Percentiles rank a stretch among this genome's conserved stretches.
Evolutionary conservation across 2,329 filamentous ascomycete genomes (phyloP).

Genomic region (Fusarium sororula): DNA sequence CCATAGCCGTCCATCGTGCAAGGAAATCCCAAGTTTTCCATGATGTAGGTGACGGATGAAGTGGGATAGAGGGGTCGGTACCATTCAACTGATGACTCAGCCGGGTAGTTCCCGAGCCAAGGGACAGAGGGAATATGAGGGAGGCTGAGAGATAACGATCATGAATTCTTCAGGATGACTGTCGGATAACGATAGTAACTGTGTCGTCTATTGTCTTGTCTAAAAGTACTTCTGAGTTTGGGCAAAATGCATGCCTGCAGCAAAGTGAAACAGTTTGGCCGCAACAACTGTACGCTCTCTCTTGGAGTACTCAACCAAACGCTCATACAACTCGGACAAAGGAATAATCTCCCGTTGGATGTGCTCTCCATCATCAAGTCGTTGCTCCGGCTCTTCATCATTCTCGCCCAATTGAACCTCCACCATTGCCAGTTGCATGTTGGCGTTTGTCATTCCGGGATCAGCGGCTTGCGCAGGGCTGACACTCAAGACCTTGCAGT

Average conservation of each 20-base stretch:
- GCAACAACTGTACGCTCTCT: conserved; percentile 37
- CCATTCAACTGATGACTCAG: neutral
- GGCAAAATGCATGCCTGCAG: conserved; percentile 42
- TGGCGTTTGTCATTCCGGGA: conserved; percentile 41
- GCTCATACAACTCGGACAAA: conserved; percentile 36
- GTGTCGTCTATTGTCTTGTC: neutral
- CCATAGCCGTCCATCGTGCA: neutral
- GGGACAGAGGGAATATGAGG: neutral
- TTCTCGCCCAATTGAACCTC: conserved; percentile 35
- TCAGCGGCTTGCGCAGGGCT: conserved; percentile 38
- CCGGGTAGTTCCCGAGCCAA: neutral
- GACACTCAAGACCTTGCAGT: conserved; percentile 36
- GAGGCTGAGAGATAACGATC: neutral
- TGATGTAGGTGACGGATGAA: neutral
- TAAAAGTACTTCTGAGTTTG: conserved; percentile 42
- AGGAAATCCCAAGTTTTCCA: neutral
- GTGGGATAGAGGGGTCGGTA: neutral
- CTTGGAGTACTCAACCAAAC: conserved; percentile 40
- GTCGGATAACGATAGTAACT: neutral
- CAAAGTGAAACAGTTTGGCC: conserved; percentile 42
- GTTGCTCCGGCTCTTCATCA: conserved; percentile 35
- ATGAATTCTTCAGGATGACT: neutral
- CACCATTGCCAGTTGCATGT: conserved; percentile 42
- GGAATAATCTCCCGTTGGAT: conserved; percentile 39
- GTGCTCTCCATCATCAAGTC: conserved; percentile 40